A percentile compares a stretch with the other conserved stretches of the same genome.
phyloP scores from a whole-genome alignment of 495 filamentous ascomycete genomes.

The Hypoxylon intermedium region DNA sequence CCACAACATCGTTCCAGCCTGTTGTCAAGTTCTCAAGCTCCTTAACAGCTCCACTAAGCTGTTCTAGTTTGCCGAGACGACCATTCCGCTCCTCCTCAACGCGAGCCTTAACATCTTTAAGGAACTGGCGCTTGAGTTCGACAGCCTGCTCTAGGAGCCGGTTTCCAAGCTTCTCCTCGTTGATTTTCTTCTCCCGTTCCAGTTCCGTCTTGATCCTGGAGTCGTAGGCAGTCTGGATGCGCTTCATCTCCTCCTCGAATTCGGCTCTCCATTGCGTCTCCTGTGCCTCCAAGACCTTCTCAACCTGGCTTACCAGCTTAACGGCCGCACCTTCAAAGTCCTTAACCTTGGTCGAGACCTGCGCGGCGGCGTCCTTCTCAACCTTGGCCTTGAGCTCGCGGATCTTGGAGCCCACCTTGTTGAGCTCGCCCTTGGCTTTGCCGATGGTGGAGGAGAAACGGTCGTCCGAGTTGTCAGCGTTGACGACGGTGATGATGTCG shows the following conservation, averaged over 20 bases:
- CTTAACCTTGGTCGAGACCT: conserved; percentile 71
- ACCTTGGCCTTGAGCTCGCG: conserved; percentile 69
- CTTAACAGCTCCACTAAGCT: conserved; percentile 74
- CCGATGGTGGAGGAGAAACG: conserved; percentile 77
- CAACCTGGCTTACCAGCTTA: conserved; percentile 81
- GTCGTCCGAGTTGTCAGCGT: conserved; percentile 74
- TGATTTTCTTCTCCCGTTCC: conserved; percentile 72
- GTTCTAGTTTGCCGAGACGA: conserved; percentile 82
- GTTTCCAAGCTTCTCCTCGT: conserved; percentile 81
- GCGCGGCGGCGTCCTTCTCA: conserved; percentile 74
- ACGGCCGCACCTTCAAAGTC: conserved; percentile 57
- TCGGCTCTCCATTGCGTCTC: conserved; percentile 83
- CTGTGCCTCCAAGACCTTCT: conserved; percentile 73
- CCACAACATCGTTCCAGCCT: conserved; percentile 85
- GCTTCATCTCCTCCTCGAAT: conserved; percentile 86
- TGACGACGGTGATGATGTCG: conserved; percentile 90
- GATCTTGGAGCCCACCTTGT: conserved; percentile 77
- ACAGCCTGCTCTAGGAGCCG: conserved; percentile 90
- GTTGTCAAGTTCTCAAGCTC: conserved; percentile 85
- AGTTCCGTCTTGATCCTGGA: conserved; percentile 78
- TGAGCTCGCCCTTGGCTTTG: conserved; percentile 85
- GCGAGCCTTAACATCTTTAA: conserved; percentile 74
- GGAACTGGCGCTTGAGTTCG: conserved; percentile 81
- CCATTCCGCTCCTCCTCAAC: conserved; percentile 90
- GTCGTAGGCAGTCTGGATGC: conserved; percentile 75